These are phyloP conservation scores for Vickermania ingenoplastis DNA, from an alignment of 208 protist genomes.

Conservation along the genomic window DNA sequence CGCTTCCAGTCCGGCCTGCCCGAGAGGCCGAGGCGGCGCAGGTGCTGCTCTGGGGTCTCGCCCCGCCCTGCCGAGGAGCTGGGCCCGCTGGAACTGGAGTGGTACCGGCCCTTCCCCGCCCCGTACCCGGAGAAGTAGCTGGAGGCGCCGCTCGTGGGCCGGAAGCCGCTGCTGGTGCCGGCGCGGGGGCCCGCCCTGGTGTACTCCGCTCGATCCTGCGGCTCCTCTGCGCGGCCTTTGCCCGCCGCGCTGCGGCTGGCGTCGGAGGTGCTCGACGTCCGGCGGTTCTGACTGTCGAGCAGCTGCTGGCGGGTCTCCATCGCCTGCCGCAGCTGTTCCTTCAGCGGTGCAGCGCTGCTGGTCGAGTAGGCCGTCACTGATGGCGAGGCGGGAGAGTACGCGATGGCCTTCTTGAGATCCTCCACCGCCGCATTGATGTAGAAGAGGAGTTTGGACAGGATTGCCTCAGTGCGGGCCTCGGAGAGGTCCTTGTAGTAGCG, in stretches of 20 bases:
- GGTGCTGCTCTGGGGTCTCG: background rate
- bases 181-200: background rate
- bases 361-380: no score
- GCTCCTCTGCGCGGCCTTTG: background rate
- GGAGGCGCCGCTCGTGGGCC: background rate
- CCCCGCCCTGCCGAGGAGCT: background rate
- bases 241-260: background rate
- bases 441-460: constrained; percentile 12
- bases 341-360: background rate
- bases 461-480: constrained; percentile 5
- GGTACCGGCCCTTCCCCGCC: background rate
- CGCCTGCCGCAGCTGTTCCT: constrained; percentile 10
- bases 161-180: background rate
- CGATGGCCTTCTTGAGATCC: constrained; percentile 34
- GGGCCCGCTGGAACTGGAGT: background rate
- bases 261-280: background rate
- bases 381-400: constrained; percentile 24
- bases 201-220: no score
- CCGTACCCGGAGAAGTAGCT: constrained; percentile 1
- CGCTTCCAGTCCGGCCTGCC: constrained; percentile 25
- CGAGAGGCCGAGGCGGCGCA: background rate
- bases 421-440: constrained; percentile 46
- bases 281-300: constrained; percentile 1
- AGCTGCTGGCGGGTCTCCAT: constrained; percentile 11
- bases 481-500: constrained; percentile 19